These are phyloP conservation scores for Beta vulgaris DNA, from an alignment of 148 eudicot genomes.

Conservation along the genomic window DNA sequence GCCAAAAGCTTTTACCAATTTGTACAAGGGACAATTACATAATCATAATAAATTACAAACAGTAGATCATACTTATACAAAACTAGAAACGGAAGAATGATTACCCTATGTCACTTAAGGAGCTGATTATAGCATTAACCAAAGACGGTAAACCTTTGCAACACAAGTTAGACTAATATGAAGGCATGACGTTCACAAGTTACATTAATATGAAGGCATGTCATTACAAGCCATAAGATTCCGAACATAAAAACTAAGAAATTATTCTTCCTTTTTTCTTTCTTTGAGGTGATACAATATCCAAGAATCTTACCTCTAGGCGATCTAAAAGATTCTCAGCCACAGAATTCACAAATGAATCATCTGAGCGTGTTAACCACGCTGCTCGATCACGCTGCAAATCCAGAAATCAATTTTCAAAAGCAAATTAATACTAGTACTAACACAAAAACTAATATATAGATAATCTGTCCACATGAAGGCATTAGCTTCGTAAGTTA, in stretches of 20 bases:
- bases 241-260: not conserved
- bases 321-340: conserved; percentile 94
- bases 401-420: not conserved
- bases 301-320: conserved; percentile 50
- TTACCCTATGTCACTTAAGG: not conserved
- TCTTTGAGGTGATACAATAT: too few species aligned
- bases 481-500: too few species aligned
- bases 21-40: not conserved
- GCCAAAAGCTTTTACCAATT: not conserved
- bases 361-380: conserved; percentile 71
- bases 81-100: not conserved
- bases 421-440: not conserved
- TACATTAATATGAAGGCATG: not conserved
- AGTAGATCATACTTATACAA: not conserved
- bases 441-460: not conserved
- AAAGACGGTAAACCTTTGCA: not conserved
- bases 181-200: not conserved
- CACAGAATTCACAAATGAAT: conserved; percentile 76
- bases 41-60: not conserved
- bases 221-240: not conserved
- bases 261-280: too few species aligned
- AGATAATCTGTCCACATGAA: too few species aligned
- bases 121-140: not conserved
- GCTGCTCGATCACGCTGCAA: conserved; percentile 96
- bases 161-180: not conserved